Evolutionary conservation across 192 early-diverging fungal species (phyloP).

Genomic region (Chytriomyces hyalinus): DNA sequence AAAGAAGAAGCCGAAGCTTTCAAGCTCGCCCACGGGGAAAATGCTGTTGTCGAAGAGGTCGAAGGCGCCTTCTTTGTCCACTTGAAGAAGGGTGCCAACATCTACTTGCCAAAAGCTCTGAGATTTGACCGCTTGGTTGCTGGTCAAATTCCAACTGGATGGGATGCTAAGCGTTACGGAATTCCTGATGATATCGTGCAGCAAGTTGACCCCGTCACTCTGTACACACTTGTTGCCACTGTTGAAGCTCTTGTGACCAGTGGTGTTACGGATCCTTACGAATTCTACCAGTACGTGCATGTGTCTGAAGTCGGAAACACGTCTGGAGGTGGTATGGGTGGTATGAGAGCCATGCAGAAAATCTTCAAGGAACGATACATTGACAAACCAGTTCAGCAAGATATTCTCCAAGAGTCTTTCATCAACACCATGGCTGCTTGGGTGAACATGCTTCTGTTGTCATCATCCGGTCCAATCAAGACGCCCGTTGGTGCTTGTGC

Average conservation of each 20-base stretch:
- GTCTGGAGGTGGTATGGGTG: constrained; percentile 89
- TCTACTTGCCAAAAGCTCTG: constrained; percentile 92
- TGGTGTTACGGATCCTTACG: constrained; percentile 95
- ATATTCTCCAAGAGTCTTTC: constrained; percentile 95
- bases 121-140: constrained; percentile 87
- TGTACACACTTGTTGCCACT: constrained; percentile 87
- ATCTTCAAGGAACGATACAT: constrained; percentile 78
- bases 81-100: constrained; percentile 84
- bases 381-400: constrained; percentile 86
- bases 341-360: constrained; percentile 75
- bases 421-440: constrained; percentile 95
- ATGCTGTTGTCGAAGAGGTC: constrained; percentile 73
- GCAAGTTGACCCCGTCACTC: constrained; percentile 91
- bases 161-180: constrained; percentile 90
- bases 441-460: constrained; percentile 95
- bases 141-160: constrained; percentile 94
- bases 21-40: constrained; percentile 80
- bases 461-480: constrained; percentile 92
- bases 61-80: constrained; percentile 77
- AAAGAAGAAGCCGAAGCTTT: constrained; percentile 87
- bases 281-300: constrained; percentile 95
- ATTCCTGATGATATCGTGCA: constrained; percentile 86
- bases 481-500: constrained; percentile 93
- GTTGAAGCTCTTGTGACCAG: constrained; percentile 89
- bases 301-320: constrained; percentile 93